A percentile compares a stretch with the other conserved stretches of the same genome.
phyloP scores from a whole-genome alignment of 169 alveolate genomes.

The Plasmodium cynomolgi region DNA sequence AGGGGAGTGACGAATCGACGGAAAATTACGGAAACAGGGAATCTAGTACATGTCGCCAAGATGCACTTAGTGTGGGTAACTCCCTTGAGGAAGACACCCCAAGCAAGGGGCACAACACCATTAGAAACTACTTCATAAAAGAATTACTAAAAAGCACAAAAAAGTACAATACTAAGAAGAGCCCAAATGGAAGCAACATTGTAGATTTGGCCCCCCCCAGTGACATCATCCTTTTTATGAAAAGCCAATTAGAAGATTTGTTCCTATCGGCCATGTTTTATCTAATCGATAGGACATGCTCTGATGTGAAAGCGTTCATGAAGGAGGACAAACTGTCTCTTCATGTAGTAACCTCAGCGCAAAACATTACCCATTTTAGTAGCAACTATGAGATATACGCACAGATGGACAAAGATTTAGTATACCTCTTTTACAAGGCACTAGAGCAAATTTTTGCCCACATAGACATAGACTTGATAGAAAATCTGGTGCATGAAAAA shows the following conservation, averaged over 20 bases:
- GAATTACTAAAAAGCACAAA: not conserved
- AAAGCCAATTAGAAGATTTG: slow-evolving; percentile 56
- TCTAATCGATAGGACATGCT: slow-evolving; percentile 4
- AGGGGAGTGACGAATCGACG: not conserved
- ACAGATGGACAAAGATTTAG: slow-evolving; percentile 17
- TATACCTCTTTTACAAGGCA: slow-evolving; percentile 52
- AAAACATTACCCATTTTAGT: slow-evolving; percentile 49
- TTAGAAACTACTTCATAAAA: not conserved
- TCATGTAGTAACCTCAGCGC: slow-evolving; percentile 27
- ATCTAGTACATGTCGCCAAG: not conserved
- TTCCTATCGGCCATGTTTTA: slow-evolving; percentile 32
- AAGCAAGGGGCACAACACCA: not conserved
- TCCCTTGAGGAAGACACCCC: not conserved
- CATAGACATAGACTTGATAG: slow-evolving; percentile 41
- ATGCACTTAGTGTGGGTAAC: not conserved
- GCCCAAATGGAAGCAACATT: not conserved
- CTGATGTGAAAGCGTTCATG: slow-evolving; percentile 27
- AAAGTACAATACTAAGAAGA: not conserved
- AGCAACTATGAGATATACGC: slow-evolving; percentile 24
- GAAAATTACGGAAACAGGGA: not conserved
- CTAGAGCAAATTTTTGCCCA: slow-evolving; percentile 44
- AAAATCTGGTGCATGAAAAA: slow-evolving; percentile 13
- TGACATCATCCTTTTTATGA: slow-evolving; percentile 21
- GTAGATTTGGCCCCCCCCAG: not conserved
- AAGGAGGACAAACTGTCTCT: slow-evolving; percentile 31